Percentiles rank a stretch among this genome's conserved stretches.
These are phyloP conservation scores for Metschnikowia sp. DNA, from an alignment of 805 yeast species.

Conservation along the genomic window DNA sequence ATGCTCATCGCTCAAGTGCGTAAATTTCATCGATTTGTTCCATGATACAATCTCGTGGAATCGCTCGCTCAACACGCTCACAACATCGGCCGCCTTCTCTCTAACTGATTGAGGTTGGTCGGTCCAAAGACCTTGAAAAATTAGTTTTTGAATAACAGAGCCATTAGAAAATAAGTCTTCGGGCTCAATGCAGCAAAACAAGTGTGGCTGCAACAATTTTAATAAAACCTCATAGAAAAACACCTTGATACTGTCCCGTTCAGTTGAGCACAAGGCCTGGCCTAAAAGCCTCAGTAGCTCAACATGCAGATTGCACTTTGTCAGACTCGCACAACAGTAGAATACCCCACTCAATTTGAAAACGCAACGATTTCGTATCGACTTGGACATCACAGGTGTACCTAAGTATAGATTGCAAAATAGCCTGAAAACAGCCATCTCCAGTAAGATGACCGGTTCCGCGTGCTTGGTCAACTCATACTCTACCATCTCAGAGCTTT, in stretches of 20 bases:
- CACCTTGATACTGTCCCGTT: slow-evolving; percentile 10
- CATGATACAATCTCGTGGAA: slow-evolving; percentile 14
- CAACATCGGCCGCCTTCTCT: slow-evolving; percentile 11
- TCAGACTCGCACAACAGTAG: slow-evolving; percentile 12
- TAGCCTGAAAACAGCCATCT: slow-evolving; percentile 10
- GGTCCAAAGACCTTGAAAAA: slow-evolving; percentile 15
- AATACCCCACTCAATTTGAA: slow-evolving; percentile 11
- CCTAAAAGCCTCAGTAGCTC: slow-evolving; percentile 11
- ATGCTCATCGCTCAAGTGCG: slow-evolving; percentile 6
- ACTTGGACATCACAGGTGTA: slow-evolving; percentile 10
- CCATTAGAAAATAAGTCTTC: slow-evolving; percentile 15
- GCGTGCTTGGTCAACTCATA: slow-evolving; percentile 1
- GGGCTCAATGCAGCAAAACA: slow-evolving; percentile 14
- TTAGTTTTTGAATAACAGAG: slow-evolving; percentile 14
- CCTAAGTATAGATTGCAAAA: slow-evolving; percentile 17
- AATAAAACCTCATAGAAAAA: slow-evolving; percentile 16
- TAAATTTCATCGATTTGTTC: slow-evolving; percentile 12
- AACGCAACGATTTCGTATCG: slow-evolving; percentile 5
- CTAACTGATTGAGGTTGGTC: slow-evolving; percentile 12
- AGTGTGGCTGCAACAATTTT: slow-evolving; percentile 12
- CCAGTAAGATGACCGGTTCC: slow-evolving; percentile 7
- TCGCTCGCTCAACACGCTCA: slow-evolving; percentile 8
- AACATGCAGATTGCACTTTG: slow-evolving; percentile 12
- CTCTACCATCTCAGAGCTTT: background rate
- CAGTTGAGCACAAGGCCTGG: slow-evolving; percentile 11